Conservation (phyloP, 768 basidiomycete genomes). For the Serendipita sp. region DNA sequence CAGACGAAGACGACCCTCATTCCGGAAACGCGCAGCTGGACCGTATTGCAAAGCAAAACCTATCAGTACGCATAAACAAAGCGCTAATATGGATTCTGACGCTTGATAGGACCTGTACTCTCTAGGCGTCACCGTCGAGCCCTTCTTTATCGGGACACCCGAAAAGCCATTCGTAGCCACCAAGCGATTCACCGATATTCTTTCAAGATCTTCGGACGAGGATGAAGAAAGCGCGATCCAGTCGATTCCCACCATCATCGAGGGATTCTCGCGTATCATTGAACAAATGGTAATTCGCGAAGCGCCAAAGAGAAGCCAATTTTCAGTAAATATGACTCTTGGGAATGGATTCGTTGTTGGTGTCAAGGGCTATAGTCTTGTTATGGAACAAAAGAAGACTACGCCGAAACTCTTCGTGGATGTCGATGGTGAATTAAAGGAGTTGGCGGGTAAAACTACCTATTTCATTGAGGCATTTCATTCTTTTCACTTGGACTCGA, state of each 20-base stretch:
- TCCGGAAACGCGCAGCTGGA: conserved; percentile 16
- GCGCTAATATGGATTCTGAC: neutral
- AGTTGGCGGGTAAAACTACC: conserved; percentile 49
- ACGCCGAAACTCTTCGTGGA: conserved; percentile 71
- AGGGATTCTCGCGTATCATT: conserved; percentile 23
- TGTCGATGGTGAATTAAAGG: conserved; percentile 59
- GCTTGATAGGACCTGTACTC: conserved; percentile 55
- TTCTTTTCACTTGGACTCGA: neutral
- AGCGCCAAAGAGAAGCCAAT: conserved; percentile 66
- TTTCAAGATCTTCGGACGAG: conserved; percentile 18
- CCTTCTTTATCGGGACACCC: conserved; percentile 70
- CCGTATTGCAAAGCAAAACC: conserved; percentile 18
- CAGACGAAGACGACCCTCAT: conserved; percentile 72
- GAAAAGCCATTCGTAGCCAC: conserved; percentile 52
- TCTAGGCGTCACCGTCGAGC: conserved; percentile 63
- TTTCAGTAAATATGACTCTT: conserved; percentile 66
- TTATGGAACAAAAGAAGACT: conserved; percentile 80
- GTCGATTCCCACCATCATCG: conserved; percentile 58
- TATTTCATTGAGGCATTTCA: conserved; percentile 60
- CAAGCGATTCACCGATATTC: conserved; percentile 19
- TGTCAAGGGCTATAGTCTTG: conserved; percentile 77
- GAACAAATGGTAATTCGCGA: conserved; percentile 61
- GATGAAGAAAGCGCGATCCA: conserved; percentile 29
- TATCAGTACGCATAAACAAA: conserved; percentile 24
- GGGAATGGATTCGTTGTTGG: conserved; percentile 61